These are phyloP conservation scores for Trichoderma koningiopsis DNA, from an alignment of 2,329 filamentous ascomycete species.

Conservation along the genomic window DNA sequence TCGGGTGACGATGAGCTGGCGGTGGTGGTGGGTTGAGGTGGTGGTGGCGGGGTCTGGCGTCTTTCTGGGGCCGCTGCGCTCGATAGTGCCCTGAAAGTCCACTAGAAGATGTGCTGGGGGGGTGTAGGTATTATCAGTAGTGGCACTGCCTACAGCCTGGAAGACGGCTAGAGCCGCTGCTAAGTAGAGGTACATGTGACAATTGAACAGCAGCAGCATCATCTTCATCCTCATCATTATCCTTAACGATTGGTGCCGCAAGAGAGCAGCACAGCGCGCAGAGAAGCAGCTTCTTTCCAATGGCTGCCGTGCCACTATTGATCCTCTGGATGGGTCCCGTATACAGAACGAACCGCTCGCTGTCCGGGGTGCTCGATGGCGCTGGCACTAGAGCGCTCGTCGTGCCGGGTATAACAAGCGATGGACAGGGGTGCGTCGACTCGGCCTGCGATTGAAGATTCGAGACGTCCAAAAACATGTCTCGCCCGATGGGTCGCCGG, in stretches of 20 bases:
- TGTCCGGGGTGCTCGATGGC: not conserved
- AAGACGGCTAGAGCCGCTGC: not conserved
- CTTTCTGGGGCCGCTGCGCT: not conserved
- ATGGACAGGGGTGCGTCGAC: not conserved
- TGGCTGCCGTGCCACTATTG: not conserved
- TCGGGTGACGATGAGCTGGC: slow-evolving; percentile 24
- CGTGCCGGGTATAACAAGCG: not conserved
- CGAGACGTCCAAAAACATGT: slow-evolving; percentile 6
- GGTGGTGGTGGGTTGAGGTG: slow-evolving; percentile 13
- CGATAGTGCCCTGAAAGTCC: not conserved
- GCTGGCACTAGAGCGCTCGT: not conserved
- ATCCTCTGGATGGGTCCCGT: not conserved
- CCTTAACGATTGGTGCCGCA: not conserved
- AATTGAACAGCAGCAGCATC: not conserved
- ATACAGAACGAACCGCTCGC: not conserved
- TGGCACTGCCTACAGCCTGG: not conserved
- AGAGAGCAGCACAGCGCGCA: not conserved
- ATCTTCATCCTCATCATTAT: not conserved
- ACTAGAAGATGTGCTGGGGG: not conserved
- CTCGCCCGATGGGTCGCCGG: slow-evolving; percentile 5
- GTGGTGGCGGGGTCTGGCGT: slow-evolving; percentile 22
- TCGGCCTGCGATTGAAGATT: not conserved
- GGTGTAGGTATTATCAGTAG: not conserved
- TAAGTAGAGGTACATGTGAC: not conserved
- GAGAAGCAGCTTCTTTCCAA: not conserved